A percentile compares a stretch with the other conserved stretches of the same genome.
These are phyloP conservation scores for Voacanga thouarsii DNA, from an alignment of 257 asterid species.

Conservation along the genomic window DNA sequence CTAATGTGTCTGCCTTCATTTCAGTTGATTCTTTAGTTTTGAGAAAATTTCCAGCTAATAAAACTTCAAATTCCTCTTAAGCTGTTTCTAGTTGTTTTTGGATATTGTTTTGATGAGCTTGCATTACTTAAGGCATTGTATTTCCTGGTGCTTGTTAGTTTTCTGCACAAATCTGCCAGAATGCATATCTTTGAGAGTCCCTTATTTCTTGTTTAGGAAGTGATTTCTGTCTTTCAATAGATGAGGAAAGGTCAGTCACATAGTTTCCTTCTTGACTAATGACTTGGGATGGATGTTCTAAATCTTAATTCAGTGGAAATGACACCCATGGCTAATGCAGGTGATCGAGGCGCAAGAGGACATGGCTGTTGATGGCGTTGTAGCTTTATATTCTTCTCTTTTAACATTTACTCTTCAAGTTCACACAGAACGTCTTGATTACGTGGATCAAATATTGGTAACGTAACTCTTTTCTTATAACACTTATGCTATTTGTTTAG, in stretches of 20 bases:
- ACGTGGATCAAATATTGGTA: conserved; percentile 94
- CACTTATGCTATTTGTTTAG: neutral
- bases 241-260: neutral
- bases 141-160: neutral
- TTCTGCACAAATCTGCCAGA: neutral
- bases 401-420: conserved; percentile 95
- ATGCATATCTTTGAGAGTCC: too few relatives aligned
- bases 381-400: conserved; percentile 86
- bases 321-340: conserved; percentile 46
- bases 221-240: neutral
- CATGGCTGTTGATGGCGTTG: conserved; percentile 82
- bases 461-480: conserved; percentile 13
- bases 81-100: neutral
- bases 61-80: neutral
- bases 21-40: neutral
- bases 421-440: conserved; percentile 95
- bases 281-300: neutral
- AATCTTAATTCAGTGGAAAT: conserved; percentile 9
- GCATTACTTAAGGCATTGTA: neutral
- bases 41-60: neutral
- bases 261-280: neutral
- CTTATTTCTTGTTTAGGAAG: neutral
- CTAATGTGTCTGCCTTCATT: neutral
- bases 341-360: conserved; percentile 96
- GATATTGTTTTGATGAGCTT: neutral